Percentiles rank a stretch among this genome's conserved stretches.
phyloP scores from a whole-genome alignment of 2,329 filamentous ascomycete genomes.

The Trichophyton equinum region DNA sequence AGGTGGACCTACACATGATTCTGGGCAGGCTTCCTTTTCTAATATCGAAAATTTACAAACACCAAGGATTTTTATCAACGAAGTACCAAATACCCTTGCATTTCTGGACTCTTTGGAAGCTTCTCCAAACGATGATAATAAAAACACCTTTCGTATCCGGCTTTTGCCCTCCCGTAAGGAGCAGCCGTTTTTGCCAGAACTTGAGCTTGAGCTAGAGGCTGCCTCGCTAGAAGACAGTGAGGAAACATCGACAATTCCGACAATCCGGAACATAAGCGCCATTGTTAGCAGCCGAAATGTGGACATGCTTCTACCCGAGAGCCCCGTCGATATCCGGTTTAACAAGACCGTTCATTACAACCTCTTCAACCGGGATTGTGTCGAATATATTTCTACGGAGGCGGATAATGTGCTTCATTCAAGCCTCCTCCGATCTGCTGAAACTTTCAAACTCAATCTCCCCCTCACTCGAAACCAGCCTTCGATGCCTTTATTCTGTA shows the following conservation, averaged over 20 bases:
- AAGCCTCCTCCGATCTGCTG: conserved; percentile 17
- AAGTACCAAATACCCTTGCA: conserved; percentile 23
- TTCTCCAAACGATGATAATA: conserved; percentile 10
- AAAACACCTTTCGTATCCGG: conserved; percentile 20
- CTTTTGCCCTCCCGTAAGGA: conserved; percentile 21
- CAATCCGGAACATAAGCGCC: conserved; percentile 21
- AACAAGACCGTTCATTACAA: conserved; percentile 23
- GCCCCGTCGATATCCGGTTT: conserved; percentile 28
- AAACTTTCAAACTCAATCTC: conserved; percentile 14
- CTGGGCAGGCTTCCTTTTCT: conserved; percentile 2
- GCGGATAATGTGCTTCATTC: conserved; percentile 10
- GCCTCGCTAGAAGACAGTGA: background rate
- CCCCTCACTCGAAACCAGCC: conserved; percentile 8
- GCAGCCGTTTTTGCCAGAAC: conserved; percentile 17
- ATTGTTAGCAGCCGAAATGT: conserved; percentile 22
- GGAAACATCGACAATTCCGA: conserved; percentile 1
- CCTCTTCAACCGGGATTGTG: conserved; percentile 13
- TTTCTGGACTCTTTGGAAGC: conserved; percentile 22
- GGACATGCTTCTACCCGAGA: conserved; percentile 31
- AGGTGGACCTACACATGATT: conserved; percentile 6
- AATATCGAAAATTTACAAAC: background rate
- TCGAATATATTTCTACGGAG: conserved; percentile 4
- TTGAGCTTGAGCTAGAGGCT: conserved; percentile 25
- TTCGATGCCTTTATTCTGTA: conserved; percentile 22
- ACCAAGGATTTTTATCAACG: conserved; percentile 20